Percentiles rank a stretch among this genome's conserved stretches.
Conservation (phyloP, 768 basidiomycete species). For the Sporobolomyces phaffii region DNA sequence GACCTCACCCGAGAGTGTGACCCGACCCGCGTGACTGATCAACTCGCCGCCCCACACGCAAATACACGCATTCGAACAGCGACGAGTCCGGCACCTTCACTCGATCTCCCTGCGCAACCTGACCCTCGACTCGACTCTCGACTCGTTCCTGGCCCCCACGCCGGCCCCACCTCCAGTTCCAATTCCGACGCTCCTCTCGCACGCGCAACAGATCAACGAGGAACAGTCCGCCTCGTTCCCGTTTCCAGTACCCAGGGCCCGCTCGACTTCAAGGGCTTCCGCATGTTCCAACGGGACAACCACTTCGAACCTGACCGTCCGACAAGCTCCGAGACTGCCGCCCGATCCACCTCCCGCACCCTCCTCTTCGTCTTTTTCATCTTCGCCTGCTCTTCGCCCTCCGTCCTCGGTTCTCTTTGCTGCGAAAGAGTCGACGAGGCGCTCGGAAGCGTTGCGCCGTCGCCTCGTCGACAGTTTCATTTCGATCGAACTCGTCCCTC, state of each 20-base stretch:
- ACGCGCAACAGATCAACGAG: neutral
- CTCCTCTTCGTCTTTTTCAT: neutral
- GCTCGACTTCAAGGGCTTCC: constrained; percentile 23
- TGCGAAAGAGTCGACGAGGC: constrained; percentile 2
- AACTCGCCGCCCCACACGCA: too few species aligned
- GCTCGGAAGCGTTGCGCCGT: neutral
- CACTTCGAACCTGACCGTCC: constrained; percentile 19
- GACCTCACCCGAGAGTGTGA: too few species aligned
- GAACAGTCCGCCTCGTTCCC: neutral
- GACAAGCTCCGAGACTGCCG: constrained; percentile 12
- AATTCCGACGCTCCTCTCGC: neutral
- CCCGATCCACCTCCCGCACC: neutral
- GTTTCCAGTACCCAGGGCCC: neutral
- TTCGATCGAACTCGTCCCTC: constrained; percentile 22
- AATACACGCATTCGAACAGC: constrained; percentile 23
- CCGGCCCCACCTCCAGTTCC: neutral
- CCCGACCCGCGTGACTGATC: too few species aligned
- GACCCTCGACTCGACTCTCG: neutral
- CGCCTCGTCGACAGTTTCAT: constrained; percentile 30
- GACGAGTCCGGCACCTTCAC: constrained; percentile 28
- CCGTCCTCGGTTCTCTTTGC: too few species aligned
- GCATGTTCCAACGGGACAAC: neutral
- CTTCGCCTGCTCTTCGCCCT: too few species aligned
- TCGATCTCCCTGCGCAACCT: constrained; percentile 28
- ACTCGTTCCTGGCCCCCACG: constrained; percentile 1